These are phyloP conservation scores for Rhodotorula sp. DNA, from an alignment of 1,284 basidiomycete genomes.

Conservation along the genomic window DNA sequence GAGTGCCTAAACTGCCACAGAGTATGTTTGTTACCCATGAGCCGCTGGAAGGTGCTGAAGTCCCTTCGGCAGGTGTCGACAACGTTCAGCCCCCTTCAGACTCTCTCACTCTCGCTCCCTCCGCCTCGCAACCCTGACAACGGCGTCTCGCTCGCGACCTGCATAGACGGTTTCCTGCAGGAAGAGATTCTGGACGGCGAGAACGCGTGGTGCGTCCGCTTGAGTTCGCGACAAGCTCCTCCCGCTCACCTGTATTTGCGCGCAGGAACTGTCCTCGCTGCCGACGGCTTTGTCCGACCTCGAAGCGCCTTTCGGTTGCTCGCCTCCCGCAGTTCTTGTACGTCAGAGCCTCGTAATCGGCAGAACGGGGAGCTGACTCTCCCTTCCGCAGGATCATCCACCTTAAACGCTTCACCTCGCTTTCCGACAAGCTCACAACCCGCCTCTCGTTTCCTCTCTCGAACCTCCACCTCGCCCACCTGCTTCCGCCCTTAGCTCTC, in stretches of 20 bases:
- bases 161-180: constrained; percentile 85
- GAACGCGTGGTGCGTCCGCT: constrained; percentile 76
- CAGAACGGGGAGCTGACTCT: too few species aligned
- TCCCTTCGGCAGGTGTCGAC: constrained; percentile 74
- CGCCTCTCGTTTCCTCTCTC: constrained; percentile 68
- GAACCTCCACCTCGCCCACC: constrained; percentile 79
- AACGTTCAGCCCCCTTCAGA: constrained; percentile 94
- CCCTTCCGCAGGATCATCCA: constrained; percentile 80
- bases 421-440: constrained; percentile 74
- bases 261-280: constrained; percentile 87
- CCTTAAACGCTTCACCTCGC: constrained; percentile 88
- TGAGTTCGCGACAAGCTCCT: constrained; percentile 18
- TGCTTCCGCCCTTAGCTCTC: constrained; percentile 65
- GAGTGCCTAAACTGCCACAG: constrained; percentile 87
- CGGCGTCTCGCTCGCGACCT: constrained; percentile 67
- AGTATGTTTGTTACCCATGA: constrained; percentile 56
- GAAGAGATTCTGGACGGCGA: constrained; percentile 87
- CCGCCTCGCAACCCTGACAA: constrained; percentile 63
- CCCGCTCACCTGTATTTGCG: neutral
- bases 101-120: constrained; percentile 70
- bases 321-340: constrained; percentile 63
- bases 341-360: neutral
- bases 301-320: constrained; percentile 78
- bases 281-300: constrained; percentile 74
- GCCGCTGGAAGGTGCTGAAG: too few species aligned